These are phyloP conservation scores for Daedaleopsis nitida DNA, from an alignment of 768 basidiomycete species.

Conservation along the genomic window DNA sequence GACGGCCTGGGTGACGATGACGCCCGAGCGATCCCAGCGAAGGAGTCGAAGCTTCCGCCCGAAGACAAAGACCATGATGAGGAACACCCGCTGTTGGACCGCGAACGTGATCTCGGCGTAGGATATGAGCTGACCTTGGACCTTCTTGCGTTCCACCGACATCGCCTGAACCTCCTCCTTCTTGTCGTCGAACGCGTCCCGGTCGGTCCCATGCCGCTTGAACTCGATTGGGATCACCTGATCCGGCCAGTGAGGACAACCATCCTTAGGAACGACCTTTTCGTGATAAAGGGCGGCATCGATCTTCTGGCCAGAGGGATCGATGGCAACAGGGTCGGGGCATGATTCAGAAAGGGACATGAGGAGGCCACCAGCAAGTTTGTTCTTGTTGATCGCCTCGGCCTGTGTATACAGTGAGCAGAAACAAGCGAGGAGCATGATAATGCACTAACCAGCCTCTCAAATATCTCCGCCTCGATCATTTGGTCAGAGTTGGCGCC, in stretches of 20 bases:
- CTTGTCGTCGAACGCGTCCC: not conserved
- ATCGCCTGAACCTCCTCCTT: not conserved
- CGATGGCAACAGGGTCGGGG: not conserved
- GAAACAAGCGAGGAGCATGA: not conserved
- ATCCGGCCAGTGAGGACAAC: conserved; percentile 1
- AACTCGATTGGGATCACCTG: not conserved
- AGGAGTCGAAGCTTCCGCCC: not conserved
- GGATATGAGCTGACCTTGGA: conserved; percentile 1
- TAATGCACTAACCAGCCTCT: not conserved
- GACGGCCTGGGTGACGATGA: not conserved
- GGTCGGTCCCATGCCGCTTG: not conserved
- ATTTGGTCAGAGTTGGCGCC: not conserved
- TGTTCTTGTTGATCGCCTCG: not conserved
- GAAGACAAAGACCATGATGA: conserved; percentile 1
- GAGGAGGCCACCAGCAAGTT: not conserved
- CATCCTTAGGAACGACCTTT: not conserved
- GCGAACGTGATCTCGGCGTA: not conserved
- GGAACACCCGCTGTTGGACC: not conserved
- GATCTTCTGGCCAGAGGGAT: not conserved
- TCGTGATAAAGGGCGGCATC: not conserved
- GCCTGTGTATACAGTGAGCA: not conserved
- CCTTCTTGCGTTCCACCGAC: not conserved
- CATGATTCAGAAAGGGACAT: not conserved
- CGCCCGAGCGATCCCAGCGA: conserved; percentile 8
- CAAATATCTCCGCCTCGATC: not conserved